Base-by-base conservation (phyloP, 179 eudicot genomes). In the Beta macrorhiza region DNA sequence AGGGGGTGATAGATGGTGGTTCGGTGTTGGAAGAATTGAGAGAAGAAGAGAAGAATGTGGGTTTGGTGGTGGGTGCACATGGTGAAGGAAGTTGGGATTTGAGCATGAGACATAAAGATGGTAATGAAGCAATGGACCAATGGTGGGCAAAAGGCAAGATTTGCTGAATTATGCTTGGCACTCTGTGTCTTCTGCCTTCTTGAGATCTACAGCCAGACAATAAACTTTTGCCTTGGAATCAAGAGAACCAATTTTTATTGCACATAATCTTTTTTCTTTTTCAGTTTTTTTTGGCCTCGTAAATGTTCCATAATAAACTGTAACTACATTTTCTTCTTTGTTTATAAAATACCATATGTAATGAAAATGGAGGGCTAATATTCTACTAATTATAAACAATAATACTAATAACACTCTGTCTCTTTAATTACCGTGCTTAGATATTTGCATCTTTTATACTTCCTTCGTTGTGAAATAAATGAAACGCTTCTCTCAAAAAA, bases 21-120 rank as follows among this genome's bases (percentile, higher is more conserved):
- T 65, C 44, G 64, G 52, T 67, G 57, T 65, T 51, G 73, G 74
- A 25, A 3, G 47, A 14, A 14, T 13, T 49, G 52, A 77, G 47
- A 51, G 65, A 37, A 2, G 3, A n/a, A 44, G 68, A 69, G 57
- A 22, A 57, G 58, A 70, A 67, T 58, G 83, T 71, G 80, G 77
- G 79, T 67, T 56, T 80, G 62, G 72, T 72, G 51, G 22, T 67
- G 72, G 59, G 61, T 70, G 78, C 80, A 84, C 75, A 80, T 71
- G 81, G 45, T 42, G 61, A 72, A 70, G 67, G 15, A 74, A 68
- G 47, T 57, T 49, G n/a, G 29, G 47, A 75, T 62, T 1, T 75
- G 29, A 32, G 55, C 55, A 20, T 29, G 10, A 5, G 64, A 15
- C 45, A 52, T 19, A 51, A 14, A 77, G 64, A 59, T n/a, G n/a